Evolutionary conservation across 768 basidiomycete genomes (phyloP), one percentile per base, ranked within the genome.

Genomic region (Mycena polygramma): DNA sequence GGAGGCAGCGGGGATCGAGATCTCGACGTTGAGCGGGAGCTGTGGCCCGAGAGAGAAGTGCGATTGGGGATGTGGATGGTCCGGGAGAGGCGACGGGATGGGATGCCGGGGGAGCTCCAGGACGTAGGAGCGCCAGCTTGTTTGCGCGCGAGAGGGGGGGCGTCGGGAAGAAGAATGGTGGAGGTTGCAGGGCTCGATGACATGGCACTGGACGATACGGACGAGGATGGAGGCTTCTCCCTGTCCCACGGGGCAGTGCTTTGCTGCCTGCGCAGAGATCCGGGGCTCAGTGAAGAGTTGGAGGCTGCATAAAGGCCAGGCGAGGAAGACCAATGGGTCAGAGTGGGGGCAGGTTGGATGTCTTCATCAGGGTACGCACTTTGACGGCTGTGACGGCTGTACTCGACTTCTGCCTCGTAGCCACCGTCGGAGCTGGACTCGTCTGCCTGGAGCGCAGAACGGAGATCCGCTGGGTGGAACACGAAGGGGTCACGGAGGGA

Each of bases 11-110:
- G 97, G 0, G 98, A 98, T 49, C 96, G 90, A 7, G 97, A 99
- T 54, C 97, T 92, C 63, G 97, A 98, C 22, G 94, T 96, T 11
- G 96, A 98, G 41, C 97, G 93, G 24, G 97, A 99, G 77, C 92
- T 94, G 73, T 92, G 91, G 37, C 89, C 91, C 63, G 95, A 95
- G 63, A 84, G 90, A 57, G 89, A 83, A 22, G 90, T 86, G 35
- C 89, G 88, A 48, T 86, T 80, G 61, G 91, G 88, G 62, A 94
- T 93, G 76, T 95, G 94, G 66, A 95, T 92, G 4, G 92, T 90
- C 71, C 94, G 91, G 30, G 94, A 96, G 68, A 96, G 85, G n/a
- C 94, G 89, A 73, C 94, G 93, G 63, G 92, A 93, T 67, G 91
- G 79, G 66, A 88, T 79, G 59, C 84, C 82, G 71, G 88, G 88